Base-by-base conservation (phyloP, 208 protist species). In the Trichomonas gallinae region DNA sequence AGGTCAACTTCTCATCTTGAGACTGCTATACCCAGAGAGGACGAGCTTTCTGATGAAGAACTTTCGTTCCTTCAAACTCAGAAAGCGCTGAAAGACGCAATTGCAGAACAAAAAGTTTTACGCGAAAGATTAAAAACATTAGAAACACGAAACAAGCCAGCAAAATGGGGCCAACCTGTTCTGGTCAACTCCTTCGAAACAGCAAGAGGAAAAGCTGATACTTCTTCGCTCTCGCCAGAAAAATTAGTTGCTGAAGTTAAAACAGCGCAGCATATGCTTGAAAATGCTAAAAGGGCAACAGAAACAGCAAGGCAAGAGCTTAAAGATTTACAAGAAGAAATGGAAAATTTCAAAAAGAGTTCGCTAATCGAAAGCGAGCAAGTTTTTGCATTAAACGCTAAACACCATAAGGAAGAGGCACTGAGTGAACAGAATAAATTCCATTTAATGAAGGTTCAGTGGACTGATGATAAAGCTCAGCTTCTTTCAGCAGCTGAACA, bases 271-370 rank as follows among this genome's bases (percentile, higher is more conserved):
- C n/a, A 48, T 51, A 93, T 93, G 87, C 87, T 93, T 8, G 87
- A 93, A 38, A 93, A 51, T 51, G 87, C 87, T n/a, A 58, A 58
- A 93, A 34, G 87, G 38, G 87, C 87, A 93, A 48, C 87, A 51
- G 87, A 93, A 42, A 58, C 87, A 23, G 87, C 87, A 21, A 8
- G 44, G 26, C 40, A 34, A 42, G 87, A 93, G 87, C 15, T 34
- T 13, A 93, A 51, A 38, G 40, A 48, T 51, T 51, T 93, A 38
- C 15, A 51, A 38, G 26, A 93, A 48, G 87, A 93, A 93, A 93
- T 51, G 10, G 44, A 93, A 42, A 34, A 93, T 17, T 51, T 93
- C 8, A 93, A 42, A 51, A 51, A 42, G 11, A 48, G 13, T 51
- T 93, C 44, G 15, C 6, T 34, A 93, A 13, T 38, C 17, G 87